Base-by-base conservation (phyloP, 2,329 filamentous ascomycete genomes). In the Paradendryphiella salina region DNA sequence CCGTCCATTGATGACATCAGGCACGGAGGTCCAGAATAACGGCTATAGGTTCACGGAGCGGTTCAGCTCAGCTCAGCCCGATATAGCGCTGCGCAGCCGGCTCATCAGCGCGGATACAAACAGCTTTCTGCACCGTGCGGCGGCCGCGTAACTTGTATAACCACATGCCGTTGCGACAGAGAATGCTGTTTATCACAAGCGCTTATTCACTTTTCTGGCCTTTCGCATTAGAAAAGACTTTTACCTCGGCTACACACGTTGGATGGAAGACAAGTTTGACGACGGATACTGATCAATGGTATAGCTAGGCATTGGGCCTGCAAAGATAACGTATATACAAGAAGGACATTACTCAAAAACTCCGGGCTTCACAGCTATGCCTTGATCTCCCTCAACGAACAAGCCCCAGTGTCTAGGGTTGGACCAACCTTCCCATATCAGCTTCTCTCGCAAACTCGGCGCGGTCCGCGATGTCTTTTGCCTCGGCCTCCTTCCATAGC, bases 401-500 rank as follows among this genome's bases (percentile, higher is more conserved):
- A 35, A 14, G 34, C 15, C 10, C 10, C 17, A 15, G 4, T 18
- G 14, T 21, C 34, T 54, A 56, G 9, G 40, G 36, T 34, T 48
- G 39, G 8, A 44, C 18, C n/a, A 57, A 50, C 48, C 14, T 63
- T 58, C 23, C 51, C 28, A 18, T 43, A 37, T 70, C 65, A 17
- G 66, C 63, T 7, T 46, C 42, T 29, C 59, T 63, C 15, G 70
- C 39, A 50, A 76, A 77, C 6, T 64, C 68, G 0, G 61, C 64
- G 11, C 73, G 62, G 49, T 73, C 70, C 18, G 63, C 64, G 13
- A 54, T 46, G 45, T 77, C 75, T 39, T 69, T 63, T 3, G 62
- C 65, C 47, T 77, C 70, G 4, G 70, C 71, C 32, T 65, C 63
- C 42, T 66, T 63, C 71, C 71, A 74, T 15, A 68, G 58, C 21